A percentile compares a stretch with the other conserved stretches of the same genome.
Evolutionary conservation across 1,284 basidiomycete genomes (phyloP).

Genomic region (Ustilago nuda): DNA sequence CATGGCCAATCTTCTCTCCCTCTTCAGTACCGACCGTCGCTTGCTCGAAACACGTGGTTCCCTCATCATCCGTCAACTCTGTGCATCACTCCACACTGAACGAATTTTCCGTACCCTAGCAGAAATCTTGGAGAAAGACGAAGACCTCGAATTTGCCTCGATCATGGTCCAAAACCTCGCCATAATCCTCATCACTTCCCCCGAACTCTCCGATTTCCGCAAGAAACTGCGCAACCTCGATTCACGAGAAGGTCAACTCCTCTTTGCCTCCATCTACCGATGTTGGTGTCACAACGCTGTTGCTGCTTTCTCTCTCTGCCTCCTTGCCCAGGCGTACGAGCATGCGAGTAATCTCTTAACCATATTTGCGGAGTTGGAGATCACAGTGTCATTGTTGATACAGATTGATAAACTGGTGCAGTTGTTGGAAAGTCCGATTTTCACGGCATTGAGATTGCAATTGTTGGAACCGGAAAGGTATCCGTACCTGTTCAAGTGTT

Average conservation of each 20-base stretch:
- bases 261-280: slow-evolving; percentile 91
- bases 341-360: slow-evolving; percentile 96
- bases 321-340: slow-evolving; percentile 97
- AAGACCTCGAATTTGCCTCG: slow-evolving; percentile 97
- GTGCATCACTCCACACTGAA: slow-evolving; percentile 93
- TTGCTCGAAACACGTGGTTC: slow-evolving; percentile 92
- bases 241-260: slow-evolving; percentile 84
- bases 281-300: slow-evolving; percentile 99
- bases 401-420: slow-evolving; percentile 99
- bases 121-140: slow-evolving; percentile 96
- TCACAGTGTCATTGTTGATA: slow-evolving; percentile 92
- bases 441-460: slow-evolving; percentile 96
- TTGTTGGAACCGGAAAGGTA: slow-evolving; percentile 96
- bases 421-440: slow-evolving; percentile 96
- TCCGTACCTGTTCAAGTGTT: slow-evolving; percentile 94
- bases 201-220: slow-evolving; percentile 92
- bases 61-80: slow-evolving; percentile 94
- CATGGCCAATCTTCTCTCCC: slow-evolving; percentile 91
- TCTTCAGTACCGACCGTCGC: slow-evolving; percentile 93
- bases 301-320: slow-evolving; percentile 92
- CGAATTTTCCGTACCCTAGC: slow-evolving; percentile 95
- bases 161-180: slow-evolving; percentile 98
- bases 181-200: slow-evolving; percentile 95
- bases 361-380: slow-evolving; percentile 93
- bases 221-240: slow-evolving; percentile 92